Base-by-base conservation (phyloP, 768 basidiomycete species). In the Naganishia friedmannii region DNA sequence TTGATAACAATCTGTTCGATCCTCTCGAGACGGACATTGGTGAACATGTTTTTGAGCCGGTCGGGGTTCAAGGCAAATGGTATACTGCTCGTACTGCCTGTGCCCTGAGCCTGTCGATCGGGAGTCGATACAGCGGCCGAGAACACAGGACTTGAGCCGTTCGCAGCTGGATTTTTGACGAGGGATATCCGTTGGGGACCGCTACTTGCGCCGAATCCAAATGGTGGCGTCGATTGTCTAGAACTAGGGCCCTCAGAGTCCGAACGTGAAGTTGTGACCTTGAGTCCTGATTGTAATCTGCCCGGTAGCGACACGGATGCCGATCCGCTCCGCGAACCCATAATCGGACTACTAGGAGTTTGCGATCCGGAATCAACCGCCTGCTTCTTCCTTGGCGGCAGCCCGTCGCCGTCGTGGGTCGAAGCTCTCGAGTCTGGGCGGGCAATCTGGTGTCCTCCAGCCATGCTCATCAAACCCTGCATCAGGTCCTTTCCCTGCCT, bases 121-220 rank as follows among this genome's bases (percentile, higher is more conserved):
- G 60, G 60, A 21, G 60, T 69, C n/a, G 57, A 69, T 26, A 37
- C 68, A 29, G 57, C 68, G n/a, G 45, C 45, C 26, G n/a, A n/a
- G 23, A 56, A 54, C 4, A 53, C 23, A 21, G 67, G 55, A 48
- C 23, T 68, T 19, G 55, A 57, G 31, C 34, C 37, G 13, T 32
- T 57, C 13, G 67, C 46, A 29, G 31, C 54, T 10, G 51, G 19
- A 29, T 46, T 68, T 32, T n/a, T 56, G 39, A 23, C 19, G 17
- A 56, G 54, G 13, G 55, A 55, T 9, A 54, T 39, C 15, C 42
- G 53, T 19, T 68, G 53, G 5, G 54, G 39, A 57, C 67, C 55
- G 26, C 31, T 42, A 46, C 29, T 69, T 34, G 45, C 54, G 15
- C 51, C 55, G 45, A 53, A 45, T 60, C 29, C 56, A 29, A 46